phyloP scores from a whole-genome alignment of 2,329 filamentous ascomycete species.

The Botrytis medusae region DNA sequence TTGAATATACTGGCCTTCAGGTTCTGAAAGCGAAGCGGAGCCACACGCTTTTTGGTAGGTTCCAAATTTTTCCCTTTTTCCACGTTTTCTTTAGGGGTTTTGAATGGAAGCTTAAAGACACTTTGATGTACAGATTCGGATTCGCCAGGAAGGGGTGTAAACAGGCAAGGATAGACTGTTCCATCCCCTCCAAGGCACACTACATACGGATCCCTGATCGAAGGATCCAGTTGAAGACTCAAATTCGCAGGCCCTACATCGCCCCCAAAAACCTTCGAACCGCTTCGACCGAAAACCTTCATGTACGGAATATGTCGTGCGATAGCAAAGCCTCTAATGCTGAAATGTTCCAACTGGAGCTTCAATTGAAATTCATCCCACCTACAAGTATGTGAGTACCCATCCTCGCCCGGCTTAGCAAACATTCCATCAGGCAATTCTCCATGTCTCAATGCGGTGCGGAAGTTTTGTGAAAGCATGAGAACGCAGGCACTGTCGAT shows the following conservation, averaged over 20 bases:
- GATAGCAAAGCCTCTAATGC: slow-evolving; percentile 16
- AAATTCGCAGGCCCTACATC: background rate
- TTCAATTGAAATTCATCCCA: slow-evolving; percentile 7
- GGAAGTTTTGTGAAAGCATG: slow-evolving; percentile 10
- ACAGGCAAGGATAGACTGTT: slow-evolving; percentile 1
- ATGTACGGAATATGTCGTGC: slow-evolving; percentile 15
- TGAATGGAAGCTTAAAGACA: background rate
- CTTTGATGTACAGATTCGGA: background rate
- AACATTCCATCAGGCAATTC: background rate
- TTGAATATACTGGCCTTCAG: slow-evolving; percentile 9
- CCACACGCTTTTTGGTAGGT: background rate
- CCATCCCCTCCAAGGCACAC: slow-evolving; percentile 5
- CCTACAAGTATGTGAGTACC: background rate
- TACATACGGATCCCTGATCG: slow-evolving; percentile 14
- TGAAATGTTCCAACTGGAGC: background rate
- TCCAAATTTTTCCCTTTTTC: background rate
- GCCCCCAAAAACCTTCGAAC: background rate
- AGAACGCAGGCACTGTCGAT: slow-evolving; percentile 7
- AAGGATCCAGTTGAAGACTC: background rate
- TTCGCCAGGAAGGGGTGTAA: background rate
- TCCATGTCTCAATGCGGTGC: background rate
- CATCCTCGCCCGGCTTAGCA: background rate
- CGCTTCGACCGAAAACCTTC: background rate
- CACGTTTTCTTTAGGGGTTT: background rate
- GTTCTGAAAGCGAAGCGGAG: background rate